These are phyloP conservation scores for Globisporangium okanoganense DNA, from an alignment of 352 stramenopile genomes.

Conservation along the genomic window DNA sequence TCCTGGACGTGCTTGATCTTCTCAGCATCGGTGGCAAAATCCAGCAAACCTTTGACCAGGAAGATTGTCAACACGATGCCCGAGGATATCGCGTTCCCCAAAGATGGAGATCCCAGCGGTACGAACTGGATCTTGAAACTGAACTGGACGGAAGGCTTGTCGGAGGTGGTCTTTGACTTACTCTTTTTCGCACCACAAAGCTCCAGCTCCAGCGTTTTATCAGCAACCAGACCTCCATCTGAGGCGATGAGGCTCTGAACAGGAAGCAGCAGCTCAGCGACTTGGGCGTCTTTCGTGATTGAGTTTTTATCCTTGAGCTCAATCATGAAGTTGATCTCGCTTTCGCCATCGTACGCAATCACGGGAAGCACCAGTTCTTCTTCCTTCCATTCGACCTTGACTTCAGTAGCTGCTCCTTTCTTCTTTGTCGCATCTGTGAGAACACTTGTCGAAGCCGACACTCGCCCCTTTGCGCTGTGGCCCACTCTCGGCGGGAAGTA, in stretches of 20 bases:
- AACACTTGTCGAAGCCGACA: conserved; percentile 17
- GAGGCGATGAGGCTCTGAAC: conserved; percentile 12
- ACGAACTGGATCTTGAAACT: conserved; percentile 21
- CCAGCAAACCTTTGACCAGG: conserved; percentile 17
- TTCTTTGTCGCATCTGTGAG: conserved; percentile 28
- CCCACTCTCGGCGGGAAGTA: conserved; percentile 4
- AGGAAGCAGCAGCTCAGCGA: conserved; percentile 18
- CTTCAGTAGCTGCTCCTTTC: neutral
- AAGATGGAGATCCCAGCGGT: conserved; percentile 14
- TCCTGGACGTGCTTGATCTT: conserved; percentile 1
- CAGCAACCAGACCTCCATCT: neutral
- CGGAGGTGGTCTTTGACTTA: neutral
- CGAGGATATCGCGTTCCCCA: conserved; percentile 12
- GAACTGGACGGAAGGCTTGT: conserved; percentile 5
- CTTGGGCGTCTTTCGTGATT: conserved; percentile 31
- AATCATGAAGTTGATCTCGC: conserved; percentile 14
- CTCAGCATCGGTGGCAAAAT: neutral
- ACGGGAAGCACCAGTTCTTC: conserved; percentile 29
- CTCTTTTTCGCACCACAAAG: conserved; percentile 1
- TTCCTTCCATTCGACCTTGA: conserved; percentile 21
- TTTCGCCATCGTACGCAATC: conserved; percentile 4
- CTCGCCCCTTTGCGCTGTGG: neutral
- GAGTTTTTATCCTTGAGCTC: conserved; percentile 48
- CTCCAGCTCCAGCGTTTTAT: neutral
- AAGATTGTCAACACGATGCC: conserved; percentile 26